These are phyloP conservation scores for Leavenworthia alabamica DNA, from an alignment of 345 rosid species.

Conservation along the genomic window DNA sequence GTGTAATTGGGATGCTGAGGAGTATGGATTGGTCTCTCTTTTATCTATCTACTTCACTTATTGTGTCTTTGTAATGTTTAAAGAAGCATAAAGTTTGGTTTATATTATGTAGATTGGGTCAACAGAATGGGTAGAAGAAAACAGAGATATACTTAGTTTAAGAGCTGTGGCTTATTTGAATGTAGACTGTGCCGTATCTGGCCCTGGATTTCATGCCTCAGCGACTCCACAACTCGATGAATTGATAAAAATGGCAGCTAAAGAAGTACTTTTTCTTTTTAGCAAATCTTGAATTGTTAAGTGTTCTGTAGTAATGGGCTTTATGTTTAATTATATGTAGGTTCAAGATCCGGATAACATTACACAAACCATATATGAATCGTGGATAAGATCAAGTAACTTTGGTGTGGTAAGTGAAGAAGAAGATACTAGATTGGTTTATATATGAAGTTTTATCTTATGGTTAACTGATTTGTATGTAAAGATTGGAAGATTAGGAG, in stretches of 20 bases:
- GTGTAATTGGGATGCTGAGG: constrained; percentile 94
- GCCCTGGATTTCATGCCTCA: constrained; percentile 55
- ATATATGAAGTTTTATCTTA: background rate
- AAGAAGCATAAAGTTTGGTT: background rate
- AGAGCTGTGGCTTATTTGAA: constrained; percentile 78
- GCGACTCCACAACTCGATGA: constrained; percentile 86
- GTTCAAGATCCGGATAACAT: constrained; percentile 73
- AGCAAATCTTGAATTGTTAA: background rate
- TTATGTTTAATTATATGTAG: constrained; percentile 31
- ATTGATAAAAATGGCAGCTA: constrained; percentile 50
- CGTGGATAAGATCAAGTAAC: constrained; percentile 45
- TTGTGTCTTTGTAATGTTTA: background rate
- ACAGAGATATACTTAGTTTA: constrained; percentile 62
- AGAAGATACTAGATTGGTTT: background rate
- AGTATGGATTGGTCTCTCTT: constrained; percentile 69
- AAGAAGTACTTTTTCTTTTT: constrained; percentile 40
- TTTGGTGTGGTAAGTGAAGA: constrained; percentile 39
- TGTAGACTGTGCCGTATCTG: constrained; percentile 54
- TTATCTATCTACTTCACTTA: constrained; percentile 17
- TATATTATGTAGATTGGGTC: constrained; percentile 56
- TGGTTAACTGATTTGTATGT: background rate
- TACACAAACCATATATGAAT: constrained; percentile 57
- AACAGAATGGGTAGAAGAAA: constrained; percentile 90
- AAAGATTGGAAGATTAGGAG: constrained; percentile 68
- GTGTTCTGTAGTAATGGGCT: background rate